A percentile compares a stretch with the other conserved stretches of the same genome.
Conservation (phyloP, 192 early-diverging fungal genomes). For the Paraglomus brasilianum region DNA sequence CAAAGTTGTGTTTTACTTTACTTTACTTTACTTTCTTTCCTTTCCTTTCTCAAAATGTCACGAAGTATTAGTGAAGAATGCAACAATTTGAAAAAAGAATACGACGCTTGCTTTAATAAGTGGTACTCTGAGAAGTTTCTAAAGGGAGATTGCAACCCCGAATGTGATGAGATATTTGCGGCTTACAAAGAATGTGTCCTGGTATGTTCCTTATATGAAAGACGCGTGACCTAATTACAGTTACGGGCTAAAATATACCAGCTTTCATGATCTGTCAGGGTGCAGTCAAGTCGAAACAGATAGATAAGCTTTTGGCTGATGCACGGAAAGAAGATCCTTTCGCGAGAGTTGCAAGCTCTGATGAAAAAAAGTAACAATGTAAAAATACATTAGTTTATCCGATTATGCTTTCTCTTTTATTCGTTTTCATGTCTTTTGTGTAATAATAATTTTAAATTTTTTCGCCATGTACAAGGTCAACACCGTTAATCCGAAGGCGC, state of each 20-base stretch:
- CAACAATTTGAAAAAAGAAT: constrained; percentile 78
- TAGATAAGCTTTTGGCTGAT: constrained; percentile 81
- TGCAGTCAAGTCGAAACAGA: constrained; percentile 77
- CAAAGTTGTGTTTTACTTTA: background rate
- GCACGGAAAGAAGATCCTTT: constrained; percentile 79
- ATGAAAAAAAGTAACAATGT: too few species aligned
- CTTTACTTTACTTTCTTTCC: constrained; percentile 26
- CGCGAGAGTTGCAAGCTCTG: constrained; percentile 31
- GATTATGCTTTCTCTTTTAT: too few species aligned
- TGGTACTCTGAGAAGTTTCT: constrained; percentile 96
- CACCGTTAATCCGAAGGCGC: too few species aligned
- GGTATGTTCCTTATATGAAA: constrained; percentile 44
- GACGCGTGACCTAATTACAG: background rate
- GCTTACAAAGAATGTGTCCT: constrained; percentile 81
- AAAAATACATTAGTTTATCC: too few species aligned
- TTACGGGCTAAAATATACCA: background rate
- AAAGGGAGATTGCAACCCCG: constrained; percentile 74
- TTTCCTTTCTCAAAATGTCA: constrained; percentile 45
- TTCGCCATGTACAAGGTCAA: too few species aligned
- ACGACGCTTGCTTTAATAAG: constrained; percentile 90
- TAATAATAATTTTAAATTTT: too few species aligned
- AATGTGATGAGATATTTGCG: constrained; percentile 84
- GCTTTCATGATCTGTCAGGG: constrained; percentile 38
- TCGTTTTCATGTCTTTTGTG: too few species aligned
- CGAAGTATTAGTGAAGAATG: constrained; percentile 69